Evolutionary conservation across 352 stramenopile species (phyloP), one percentile per base, ranked within the genome.

Genomic region (Phytophthora kernoviae): DNA sequence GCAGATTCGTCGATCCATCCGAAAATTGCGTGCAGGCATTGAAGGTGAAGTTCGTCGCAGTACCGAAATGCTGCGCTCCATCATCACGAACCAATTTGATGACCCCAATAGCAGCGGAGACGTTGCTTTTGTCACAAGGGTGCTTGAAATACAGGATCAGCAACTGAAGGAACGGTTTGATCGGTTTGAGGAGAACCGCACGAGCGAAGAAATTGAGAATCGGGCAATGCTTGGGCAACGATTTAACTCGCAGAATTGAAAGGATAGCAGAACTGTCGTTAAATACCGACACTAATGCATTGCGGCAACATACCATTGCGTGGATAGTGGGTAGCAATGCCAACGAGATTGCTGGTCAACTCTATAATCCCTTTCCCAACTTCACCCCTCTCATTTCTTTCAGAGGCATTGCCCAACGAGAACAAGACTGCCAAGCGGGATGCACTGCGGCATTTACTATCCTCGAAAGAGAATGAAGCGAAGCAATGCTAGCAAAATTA

Each of bases 111-210:
- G 10, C 32, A 59, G 46, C 22, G 51, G 52, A 5, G 63, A 68
- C 17, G 58, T 58, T 10, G 47, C 51, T 24, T 65, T 72, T 24
- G 37, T 68, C 24, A 55, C 52, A 0, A 62, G 55, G 12, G 58
- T 72, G 17, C 27, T 72, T 10, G 45, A 46, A 2, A 64, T 55
- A 50, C 57, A 68, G 12, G 40, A 54, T 20, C 58, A 64, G 15
- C 57, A 68, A 44, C 27, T 72, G 15, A 11, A 33, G 4, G 63
- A 59, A 30, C 58, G 58, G 21, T 72, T 72, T 24, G 58, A 68
- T 4, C 41, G 54, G 34, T 58, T 72, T 11, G 30, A 64, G 9
- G 22, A 56, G 30, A 51, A 64, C 17, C 21, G 63, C 14, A 18
- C 4, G 1, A 36, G 37, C 12, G 51, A 68, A 0, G 58, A 68